These are phyloP conservation scores for Aspergillus floridensis DNA, from an alignment of 2,329 filamentous ascomycete genomes.

Conservation along the genomic window DNA sequence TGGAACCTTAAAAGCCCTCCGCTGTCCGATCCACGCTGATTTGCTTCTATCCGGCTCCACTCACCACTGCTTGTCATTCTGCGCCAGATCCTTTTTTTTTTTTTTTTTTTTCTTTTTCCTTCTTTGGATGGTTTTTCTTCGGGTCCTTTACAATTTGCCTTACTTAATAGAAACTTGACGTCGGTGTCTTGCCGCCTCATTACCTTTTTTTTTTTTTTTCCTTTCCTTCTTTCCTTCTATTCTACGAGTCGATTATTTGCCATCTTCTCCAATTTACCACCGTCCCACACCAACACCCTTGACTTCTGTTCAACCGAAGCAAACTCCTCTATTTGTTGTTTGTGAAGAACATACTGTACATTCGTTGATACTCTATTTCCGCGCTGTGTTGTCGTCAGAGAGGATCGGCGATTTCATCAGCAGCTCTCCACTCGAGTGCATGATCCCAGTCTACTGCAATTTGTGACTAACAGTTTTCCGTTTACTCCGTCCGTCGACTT, in stretches of 20 bases:
- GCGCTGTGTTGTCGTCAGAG: background rate
- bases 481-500: conserved; percentile 5
- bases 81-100: too few species aligned
- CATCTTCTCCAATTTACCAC: background rate
- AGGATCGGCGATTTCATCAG: background rate
- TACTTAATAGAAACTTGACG: conserved; percentile 11
- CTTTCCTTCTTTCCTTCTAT: background rate
- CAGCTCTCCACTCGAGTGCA: conserved; percentile 11
- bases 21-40: background rate
- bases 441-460: conserved; percentile 21
- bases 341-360: background rate
- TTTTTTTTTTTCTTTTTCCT: too few species aligned
- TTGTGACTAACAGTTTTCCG: conserved; percentile 38
- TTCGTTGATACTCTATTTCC: background rate
- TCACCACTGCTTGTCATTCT: background rate
- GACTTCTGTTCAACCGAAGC: background rate
- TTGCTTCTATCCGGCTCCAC: background rate
- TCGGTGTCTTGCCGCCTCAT: background rate
- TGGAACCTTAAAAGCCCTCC: too few species aligned
- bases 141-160: background rate
- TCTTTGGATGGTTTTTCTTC: too few species aligned
- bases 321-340: too few species aligned
- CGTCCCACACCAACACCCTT: background rate
- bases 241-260: background rate
- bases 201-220: conserved; percentile 5